A percentile compares a stretch with the other conserved stretches of the same genome.
These are phyloP conservation scores for Linum lewisii DNA, from an alignment of 345 rosid genomes.

Conservation along the genomic window DNA sequence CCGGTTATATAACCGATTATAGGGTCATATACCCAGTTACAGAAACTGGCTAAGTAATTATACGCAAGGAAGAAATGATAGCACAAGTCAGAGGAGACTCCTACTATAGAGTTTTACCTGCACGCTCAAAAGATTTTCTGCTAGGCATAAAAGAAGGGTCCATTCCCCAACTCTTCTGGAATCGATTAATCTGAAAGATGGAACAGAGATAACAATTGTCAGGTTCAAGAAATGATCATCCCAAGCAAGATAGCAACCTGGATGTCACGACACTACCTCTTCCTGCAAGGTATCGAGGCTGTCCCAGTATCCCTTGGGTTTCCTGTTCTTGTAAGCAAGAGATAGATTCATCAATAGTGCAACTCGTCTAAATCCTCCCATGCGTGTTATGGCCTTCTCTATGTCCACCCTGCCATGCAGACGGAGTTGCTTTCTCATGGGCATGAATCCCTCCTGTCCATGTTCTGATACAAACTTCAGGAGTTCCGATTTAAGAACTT, in stretches of 20 bases:
- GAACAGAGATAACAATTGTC: background rate
- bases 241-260: background rate
- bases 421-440: constrained; percentile 96
- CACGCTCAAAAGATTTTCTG: constrained; percentile 91
- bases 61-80: no score
- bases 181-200: constrained; percentile 43
- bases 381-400: constrained; percentile 82
- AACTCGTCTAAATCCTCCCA: constrained; percentile 91
- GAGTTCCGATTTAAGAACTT: constrained; percentile 75
- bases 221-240: background rate
- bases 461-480: constrained; percentile 65
- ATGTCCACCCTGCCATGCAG: constrained; percentile 83
- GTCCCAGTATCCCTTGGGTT: constrained; percentile 98
- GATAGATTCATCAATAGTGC: constrained; percentile 75
- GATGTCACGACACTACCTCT: constrained; percentile 44
- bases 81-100: no score
- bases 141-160: constrained; percentile 92
- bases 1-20: no score
- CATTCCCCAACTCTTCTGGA: constrained; percentile 95
- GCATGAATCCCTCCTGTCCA: constrained; percentile 98
- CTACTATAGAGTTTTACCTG: constrained; percentile 34
- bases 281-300: constrained; percentile 78
- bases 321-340: constrained; percentile 85
- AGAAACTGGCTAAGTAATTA: no score
- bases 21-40: no score